Evolutionary conservation across 495 filamentous ascomycete species (phyloP).

Genomic region (Friedmanniomyces simplex): DNA sequence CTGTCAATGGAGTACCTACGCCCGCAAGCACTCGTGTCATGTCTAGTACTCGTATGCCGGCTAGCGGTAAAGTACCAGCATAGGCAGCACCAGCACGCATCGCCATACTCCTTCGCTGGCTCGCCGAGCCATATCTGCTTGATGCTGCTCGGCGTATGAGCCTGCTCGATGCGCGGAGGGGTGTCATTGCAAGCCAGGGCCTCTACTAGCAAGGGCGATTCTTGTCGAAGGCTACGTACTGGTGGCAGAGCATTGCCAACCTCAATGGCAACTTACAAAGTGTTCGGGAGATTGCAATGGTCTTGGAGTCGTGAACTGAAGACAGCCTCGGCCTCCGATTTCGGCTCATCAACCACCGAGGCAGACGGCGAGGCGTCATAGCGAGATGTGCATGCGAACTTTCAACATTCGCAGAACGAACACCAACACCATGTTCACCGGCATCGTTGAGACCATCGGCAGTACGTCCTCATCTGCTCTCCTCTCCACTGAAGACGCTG

Average conservation of each 20-base stretch:
- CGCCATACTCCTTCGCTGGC: slow-evolving; percentile 13
- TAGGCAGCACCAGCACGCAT: slow-evolving; percentile 11
- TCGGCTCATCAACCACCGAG: not conserved
- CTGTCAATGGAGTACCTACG: slow-evolving; percentile 44
- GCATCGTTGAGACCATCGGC: slow-evolving; percentile 90
- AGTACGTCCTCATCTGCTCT: slow-evolving; percentile 44
- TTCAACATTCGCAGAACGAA: not conserved
- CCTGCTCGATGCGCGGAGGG: not conserved
- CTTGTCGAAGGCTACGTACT: not conserved
- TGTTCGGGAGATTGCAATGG: no score
- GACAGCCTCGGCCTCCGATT: not conserved
- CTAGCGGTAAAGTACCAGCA: slow-evolving; percentile 47
- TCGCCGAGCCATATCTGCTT: not conserved
- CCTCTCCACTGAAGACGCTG: slow-evolving; percentile 5
- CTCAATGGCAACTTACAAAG: no score
- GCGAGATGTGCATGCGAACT: not conserved
- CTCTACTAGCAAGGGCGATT: not conserved
- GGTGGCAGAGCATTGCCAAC: no score
- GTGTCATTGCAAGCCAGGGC: not conserved
- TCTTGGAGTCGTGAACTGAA: no score
- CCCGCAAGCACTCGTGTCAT: slow-evolving; percentile 95
- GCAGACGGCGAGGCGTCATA: not conserved
- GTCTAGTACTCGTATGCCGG: slow-evolving; percentile 81
- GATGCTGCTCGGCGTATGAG: not conserved
- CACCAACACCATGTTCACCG: slow-evolving; percentile 73